phyloP scores from a whole-genome alignment of 805 yeast species.

The Kazachstania africana region DNA sequence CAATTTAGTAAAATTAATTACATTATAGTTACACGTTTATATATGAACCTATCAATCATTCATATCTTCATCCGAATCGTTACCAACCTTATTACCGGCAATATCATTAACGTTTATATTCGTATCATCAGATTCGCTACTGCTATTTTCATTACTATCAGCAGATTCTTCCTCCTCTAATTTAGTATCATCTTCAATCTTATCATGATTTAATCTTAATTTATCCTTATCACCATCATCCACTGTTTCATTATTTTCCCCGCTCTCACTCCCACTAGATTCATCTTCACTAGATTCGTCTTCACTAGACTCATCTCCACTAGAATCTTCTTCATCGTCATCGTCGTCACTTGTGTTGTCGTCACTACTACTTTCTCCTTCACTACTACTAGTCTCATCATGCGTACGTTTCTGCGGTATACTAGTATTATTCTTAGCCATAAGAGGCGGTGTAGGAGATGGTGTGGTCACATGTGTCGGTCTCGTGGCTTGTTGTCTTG shows the following conservation, averaged over 20 bases:
- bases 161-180: not conserved
- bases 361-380: conserved; percentile 7
- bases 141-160: too few species aligned
- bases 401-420: conserved; percentile 15
- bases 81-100: too few species aligned
- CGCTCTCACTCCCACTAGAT: conserved; percentile 30
- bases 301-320: conserved; percentile 16
- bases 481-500: conserved; percentile 15
- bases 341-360: conserved; percentile 12
- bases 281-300: conserved; percentile 18
- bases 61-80: too few species aligned
- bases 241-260: conserved; percentile 26
- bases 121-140: too few species aligned
- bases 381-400: conserved; percentile 5
- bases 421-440: conserved; percentile 7
- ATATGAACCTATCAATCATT: too few species aligned
- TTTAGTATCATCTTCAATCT: not conserved
- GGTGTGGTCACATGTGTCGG: conserved; percentile 8
- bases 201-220: not conserved
- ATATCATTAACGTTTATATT: too few species aligned
- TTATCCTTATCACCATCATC: conserved; percentile 24
- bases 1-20: not conserved
- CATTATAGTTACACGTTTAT: too few species aligned
- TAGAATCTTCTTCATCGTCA: conserved; percentile 31
- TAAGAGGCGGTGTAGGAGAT: conserved; percentile 6